Base-by-base conservation (phyloP, 2,329 filamentous ascomycete species). In the Drechmeria coniospora region DNA sequence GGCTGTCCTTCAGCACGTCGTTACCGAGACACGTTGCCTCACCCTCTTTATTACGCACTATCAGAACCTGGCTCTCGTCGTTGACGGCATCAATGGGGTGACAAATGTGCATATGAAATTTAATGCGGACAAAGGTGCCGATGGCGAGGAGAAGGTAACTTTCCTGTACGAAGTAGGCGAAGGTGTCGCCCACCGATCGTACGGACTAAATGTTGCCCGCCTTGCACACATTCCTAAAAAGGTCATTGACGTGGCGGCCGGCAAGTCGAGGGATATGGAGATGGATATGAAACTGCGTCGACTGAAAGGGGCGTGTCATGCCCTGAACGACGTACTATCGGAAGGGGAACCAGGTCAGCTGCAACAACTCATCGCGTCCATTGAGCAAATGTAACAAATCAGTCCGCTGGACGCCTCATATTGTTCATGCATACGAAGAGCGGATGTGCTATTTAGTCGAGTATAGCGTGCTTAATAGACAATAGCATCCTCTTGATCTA, bases 1-100 rank as follows among this genome's bases (percentile, higher is more conserved):
- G 42, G 80, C 84, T 15, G 90, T 98, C 5, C 63, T 98, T 5
- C 74, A 87, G 33, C 76, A 92, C 45, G 70, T 95, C 35, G 77
- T 92, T 15, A 65, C 73, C 15, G 68, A 84, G 11, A 67, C 76
- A 1, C 64, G 67, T 29, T 82, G 82, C 35, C 63, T 94, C 25
- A 92, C 83, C 5, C 63, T 98, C 23, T 98, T 98, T 60, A 93
- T 98, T 50, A 98, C 90, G 4, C 90, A 98, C 56, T 98, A 98
- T 51, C 90, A 98, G 56, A 77, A 76, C 38, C 68, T 98, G 1
- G 72, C 74, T 8, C 58, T 61, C 25, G 65, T 92, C 36, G 77
- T 75, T 8, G 67, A 74, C 15, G 73, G 71, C 2, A 79, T 92
- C 32, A 51, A 61, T 6, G 63, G 65, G 3, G 77, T 94, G 40